Conservation (phyloP, 176 grass and related monocot species). For the Oryza rufipogon region DNA sequence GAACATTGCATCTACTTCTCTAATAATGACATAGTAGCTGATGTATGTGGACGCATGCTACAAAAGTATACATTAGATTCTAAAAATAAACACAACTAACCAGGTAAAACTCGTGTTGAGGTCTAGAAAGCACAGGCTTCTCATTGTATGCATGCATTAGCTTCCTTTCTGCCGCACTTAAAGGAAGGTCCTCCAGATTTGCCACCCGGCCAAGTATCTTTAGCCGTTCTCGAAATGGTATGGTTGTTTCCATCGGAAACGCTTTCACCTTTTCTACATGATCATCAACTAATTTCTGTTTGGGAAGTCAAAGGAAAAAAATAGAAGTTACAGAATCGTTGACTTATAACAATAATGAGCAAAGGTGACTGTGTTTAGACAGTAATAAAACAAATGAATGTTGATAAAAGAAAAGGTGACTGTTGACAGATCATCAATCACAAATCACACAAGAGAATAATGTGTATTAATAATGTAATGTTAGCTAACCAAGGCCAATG, state of each 20-base stretch:
- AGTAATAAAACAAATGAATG: neutral
- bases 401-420: neutral
- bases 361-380: neutral
- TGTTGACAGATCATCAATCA: constrained; percentile 9
- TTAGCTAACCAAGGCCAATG: neutral
- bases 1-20: constrained; percentile 22
- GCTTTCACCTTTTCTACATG: constrained; percentile 79
- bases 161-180: constrained; percentile 87
- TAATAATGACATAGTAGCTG: neutral
- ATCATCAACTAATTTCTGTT: constrained; percentile 87
- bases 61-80: neutral
- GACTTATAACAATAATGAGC: constrained; percentile 6
- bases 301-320: constrained; percentile 19
- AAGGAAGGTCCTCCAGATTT: constrained; percentile 95
- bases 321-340: constrained; percentile 18
- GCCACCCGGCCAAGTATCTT: constrained; percentile 91
- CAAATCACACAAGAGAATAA: constrained; percentile 2
- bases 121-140: constrained; percentile 93
- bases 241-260: constrained; percentile 75
- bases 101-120: constrained; percentile 92
- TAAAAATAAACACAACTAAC: constrained; percentile 48
- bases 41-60: constrained; percentile 11
- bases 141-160: constrained; percentile 97
- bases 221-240: constrained; percentile 84
- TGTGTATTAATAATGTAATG: neutral